A percentile compares a stretch with the other conserved stretches of the same genome.
Evolutionary conservation across 139 green algal species (phyloP).

Genomic region (Volvox reticuliferus): DNA sequence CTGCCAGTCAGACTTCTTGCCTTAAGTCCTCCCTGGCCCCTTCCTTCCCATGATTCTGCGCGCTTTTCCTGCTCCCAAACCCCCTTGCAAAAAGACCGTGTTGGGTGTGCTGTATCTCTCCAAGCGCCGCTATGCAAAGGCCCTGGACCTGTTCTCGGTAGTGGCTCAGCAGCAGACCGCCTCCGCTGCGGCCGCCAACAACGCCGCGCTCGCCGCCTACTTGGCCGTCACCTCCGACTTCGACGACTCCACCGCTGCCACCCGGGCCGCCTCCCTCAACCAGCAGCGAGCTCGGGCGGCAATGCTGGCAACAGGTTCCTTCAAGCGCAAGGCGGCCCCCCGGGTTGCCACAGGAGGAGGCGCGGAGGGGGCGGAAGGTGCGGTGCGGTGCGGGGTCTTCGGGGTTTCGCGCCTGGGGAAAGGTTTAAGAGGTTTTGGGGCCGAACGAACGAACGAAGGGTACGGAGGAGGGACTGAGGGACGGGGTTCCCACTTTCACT

Average conservation of each 20-base stretch:
- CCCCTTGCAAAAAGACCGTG: not conserved
- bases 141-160: conserved; percentile 28
- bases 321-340: too few species aligned
- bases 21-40: too few species aligned
- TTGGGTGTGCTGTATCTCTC: conserved; percentile 38
- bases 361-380: too few species aligned
- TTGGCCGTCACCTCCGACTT: conserved; percentile 26
- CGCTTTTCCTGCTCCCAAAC: not conserved
- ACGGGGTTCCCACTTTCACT: too few species aligned
- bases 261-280: not conserved
- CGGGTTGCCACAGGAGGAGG: not conserved
- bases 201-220: conserved; percentile 36
- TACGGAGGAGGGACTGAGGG: too few species aligned
- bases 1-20: not conserved
- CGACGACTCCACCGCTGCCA: conserved; percentile 29
- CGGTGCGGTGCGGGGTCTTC: too few species aligned
- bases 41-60: too few species aligned
- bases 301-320: not conserved
- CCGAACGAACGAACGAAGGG: too few species aligned
- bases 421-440: too few species aligned
- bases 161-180: conserved; percentile 27
- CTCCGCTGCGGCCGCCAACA: conserved; percentile 29
- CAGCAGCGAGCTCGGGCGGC: conserved; percentile 11
- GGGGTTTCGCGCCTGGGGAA: too few species aligned
- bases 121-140: conserved; percentile 31